These are phyloP conservation scores for Phoenix roebelenii DNA, from an alignment of 176 grass and related monocot species.

Conservation along the genomic window DNA sequence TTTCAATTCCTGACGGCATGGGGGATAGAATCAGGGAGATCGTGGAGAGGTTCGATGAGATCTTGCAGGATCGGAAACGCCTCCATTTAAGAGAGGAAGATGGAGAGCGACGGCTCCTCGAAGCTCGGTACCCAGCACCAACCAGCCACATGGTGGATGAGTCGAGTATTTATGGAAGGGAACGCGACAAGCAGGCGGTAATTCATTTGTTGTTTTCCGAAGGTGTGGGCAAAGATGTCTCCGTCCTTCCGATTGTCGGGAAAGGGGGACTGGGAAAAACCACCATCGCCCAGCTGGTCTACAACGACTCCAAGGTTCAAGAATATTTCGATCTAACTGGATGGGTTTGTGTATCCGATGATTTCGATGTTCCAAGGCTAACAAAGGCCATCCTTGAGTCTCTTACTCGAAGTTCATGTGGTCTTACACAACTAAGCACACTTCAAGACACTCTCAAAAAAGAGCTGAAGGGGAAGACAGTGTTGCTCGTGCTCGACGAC, in stretches of 20 bases:
- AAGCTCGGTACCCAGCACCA: background rate
- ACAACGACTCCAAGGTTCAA: no score
- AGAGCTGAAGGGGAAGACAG: background rate
- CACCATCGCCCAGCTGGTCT: no score
- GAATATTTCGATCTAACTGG: background rate
- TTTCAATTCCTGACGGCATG: no score
- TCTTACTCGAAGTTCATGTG: background rate
- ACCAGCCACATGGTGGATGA: slow-evolving; percentile 32
- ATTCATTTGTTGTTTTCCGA: slow-evolving; percentile 4
- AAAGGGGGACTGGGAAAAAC: slow-evolving; percentile 18
- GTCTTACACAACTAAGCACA: background rate
- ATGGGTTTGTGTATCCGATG: slow-evolving; percentile 36
- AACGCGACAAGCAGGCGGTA: slow-evolving; percentile 16
- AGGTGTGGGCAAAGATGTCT: background rate
- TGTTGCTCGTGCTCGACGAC: slow-evolving; percentile 44
- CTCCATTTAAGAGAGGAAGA: slow-evolving; percentile 17
- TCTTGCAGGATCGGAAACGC: slow-evolving; percentile 12
- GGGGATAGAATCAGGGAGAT: slow-evolving; percentile 22
- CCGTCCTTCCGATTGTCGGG: slow-evolving; percentile 32
- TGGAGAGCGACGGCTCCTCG: slow-evolving; percentile 1
- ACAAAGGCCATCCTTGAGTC: slow-evolving; percentile 13
- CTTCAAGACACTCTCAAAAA: slow-evolving; percentile 5
- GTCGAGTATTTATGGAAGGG: slow-evolving; percentile 29
- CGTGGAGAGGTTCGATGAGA: slow-evolving; percentile 22
- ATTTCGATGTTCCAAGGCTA: slow-evolving; percentile 32